Conservation (phyloP, 1,139 yeast species). For the Arxiozyma bovina region DNA sequence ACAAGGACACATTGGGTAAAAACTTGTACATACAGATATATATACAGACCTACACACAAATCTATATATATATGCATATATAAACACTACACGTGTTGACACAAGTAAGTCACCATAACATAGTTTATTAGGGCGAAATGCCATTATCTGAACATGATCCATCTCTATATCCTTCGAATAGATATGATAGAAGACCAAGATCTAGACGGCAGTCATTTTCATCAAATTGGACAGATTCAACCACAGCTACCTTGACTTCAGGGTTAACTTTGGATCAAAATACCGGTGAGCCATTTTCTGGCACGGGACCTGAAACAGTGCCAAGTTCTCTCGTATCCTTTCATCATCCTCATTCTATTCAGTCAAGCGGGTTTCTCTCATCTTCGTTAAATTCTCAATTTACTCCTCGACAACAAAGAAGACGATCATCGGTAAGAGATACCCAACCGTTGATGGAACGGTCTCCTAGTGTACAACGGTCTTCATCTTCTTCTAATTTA, state of each 20-base stretch:
- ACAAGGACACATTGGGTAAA: not conserved
- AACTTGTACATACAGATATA: not conserved
- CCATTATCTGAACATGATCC: not conserved
- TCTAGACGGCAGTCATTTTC: conserved; percentile 22
- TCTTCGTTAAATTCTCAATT: conserved; percentile 23
- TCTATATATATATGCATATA: no score
- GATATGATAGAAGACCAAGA: conserved; percentile 3
- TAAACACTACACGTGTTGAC: no score
- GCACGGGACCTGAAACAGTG: conserved; percentile 80
- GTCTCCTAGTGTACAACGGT: not conserved
- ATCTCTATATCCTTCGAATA: not conserved
- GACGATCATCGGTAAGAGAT: conserved; percentile 18
- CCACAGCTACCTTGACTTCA: conserved; percentile 28
- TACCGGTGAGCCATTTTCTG: conserved; percentile 66
- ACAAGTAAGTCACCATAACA: not conserved
- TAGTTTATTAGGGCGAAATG: not conserved
- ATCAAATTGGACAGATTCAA: conserved; percentile 27
- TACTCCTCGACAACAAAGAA: conserved; percentile 25
- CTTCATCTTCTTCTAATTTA: not conserved
- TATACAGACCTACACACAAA: no score
- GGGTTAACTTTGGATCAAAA: conserved; percentile 30
- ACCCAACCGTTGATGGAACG: conserved; percentile 6
- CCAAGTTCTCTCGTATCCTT: conserved; percentile 87
- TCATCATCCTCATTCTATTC: conserved; percentile 49
- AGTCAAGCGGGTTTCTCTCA: conserved; percentile 27